phyloP scores from a whole-genome alignment of 208 protist genomes.

The Novymonas esmeraldas region DNA sequence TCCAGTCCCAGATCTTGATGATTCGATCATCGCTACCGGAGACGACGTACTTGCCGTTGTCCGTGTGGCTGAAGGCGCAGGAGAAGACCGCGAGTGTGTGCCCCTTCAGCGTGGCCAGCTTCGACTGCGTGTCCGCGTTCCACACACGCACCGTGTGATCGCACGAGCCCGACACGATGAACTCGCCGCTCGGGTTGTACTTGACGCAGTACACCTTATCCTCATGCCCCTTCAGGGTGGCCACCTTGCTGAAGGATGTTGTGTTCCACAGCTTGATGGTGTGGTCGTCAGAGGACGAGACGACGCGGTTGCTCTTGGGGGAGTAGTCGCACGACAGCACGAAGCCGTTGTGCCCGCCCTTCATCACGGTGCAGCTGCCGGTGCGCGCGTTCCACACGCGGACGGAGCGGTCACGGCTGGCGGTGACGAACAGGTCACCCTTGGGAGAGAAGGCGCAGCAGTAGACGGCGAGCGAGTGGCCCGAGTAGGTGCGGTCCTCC shows the following conservation, averaged over 20 bases:
- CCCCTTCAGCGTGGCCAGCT: constrained; percentile 64
- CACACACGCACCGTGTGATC: constrained; percentile 84
- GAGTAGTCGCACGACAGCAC: constrained; percentile 90
- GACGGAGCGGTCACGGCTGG: constrained; percentile 82
- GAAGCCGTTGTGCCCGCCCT: constrained; percentile 89
- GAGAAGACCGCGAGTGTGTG: constrained; percentile 85
- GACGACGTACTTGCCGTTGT: constrained; percentile 75
- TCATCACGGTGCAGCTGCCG: constrained; percentile 72
- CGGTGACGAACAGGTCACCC: constrained; percentile 74
- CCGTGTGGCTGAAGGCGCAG: constrained; percentile 79
- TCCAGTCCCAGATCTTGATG: constrained; percentile 90
- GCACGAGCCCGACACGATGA: constrained; percentile 85
- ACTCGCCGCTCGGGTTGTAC: constrained; percentile 89
- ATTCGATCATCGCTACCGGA: constrained; percentile 83
- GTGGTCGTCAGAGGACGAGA: constrained; percentile 76
- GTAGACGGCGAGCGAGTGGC: constrained; percentile 78
- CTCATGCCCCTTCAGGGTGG: constrained; percentile 94
- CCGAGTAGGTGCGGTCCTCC: constrained; percentile 55
- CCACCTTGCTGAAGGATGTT: constrained; percentile 62
- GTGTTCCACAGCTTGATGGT: constrained; percentile 88
- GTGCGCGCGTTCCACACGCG: constrained; percentile 71
- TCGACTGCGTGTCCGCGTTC: constrained; percentile 69
- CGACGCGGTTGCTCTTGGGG: constrained; percentile 78
- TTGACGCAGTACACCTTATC: constrained; percentile 92
- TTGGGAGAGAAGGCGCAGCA: constrained; percentile 83